Percentiles rank a stretch among this genome's conserved stretches.
These are phyloP conservation scores for Ramichloridium luteum DNA, from an alignment of 2,329 filamentous ascomycete genomes.

Conservation along the genomic window DNA sequence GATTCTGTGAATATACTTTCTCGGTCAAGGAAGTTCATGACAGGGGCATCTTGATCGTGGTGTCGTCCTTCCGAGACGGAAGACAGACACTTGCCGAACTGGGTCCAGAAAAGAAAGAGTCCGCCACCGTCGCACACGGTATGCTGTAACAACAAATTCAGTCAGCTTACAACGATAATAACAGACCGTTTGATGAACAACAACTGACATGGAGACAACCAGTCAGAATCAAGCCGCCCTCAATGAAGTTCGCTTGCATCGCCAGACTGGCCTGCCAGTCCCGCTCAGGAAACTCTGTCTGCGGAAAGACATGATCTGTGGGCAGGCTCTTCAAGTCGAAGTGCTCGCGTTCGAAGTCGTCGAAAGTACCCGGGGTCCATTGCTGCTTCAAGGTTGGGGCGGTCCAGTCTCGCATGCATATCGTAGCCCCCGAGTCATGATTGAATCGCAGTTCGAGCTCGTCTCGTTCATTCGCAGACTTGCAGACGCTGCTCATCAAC, in stretches of 20 bases:
- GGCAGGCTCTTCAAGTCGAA: constrained; percentile 9
- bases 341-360: constrained; percentile 4
- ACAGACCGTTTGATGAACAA: neutral
- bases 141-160: neutral
- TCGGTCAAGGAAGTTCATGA: no score
- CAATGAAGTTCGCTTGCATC: constrained; percentile 4
- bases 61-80: neutral
- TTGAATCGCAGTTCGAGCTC: constrained; percentile 6
- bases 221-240: constrained; percentile 1
- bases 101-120: neutral
- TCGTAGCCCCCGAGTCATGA: constrained; percentile 1
- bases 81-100: neutral
- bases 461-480: constrained; percentile 2
- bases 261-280: constrained; percentile 3
- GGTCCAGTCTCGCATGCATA: constrained; percentile 3
- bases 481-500: constrained; percentile 4
- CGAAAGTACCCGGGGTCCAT: constrained; percentile 5
- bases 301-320: constrained; percentile 12
- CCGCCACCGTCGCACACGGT: neutral
- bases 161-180: constrained; percentile 1
- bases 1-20: no score
- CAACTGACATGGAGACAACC: neutral
- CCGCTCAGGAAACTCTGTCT: neutral
- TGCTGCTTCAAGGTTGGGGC: neutral
- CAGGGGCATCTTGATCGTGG: no score